Percentiles rank a stretch among this genome's conserved stretches.
Evolutionary conservation across 306 rosid genomes (phyloP).

Genomic region (Vicia faba): DNA sequence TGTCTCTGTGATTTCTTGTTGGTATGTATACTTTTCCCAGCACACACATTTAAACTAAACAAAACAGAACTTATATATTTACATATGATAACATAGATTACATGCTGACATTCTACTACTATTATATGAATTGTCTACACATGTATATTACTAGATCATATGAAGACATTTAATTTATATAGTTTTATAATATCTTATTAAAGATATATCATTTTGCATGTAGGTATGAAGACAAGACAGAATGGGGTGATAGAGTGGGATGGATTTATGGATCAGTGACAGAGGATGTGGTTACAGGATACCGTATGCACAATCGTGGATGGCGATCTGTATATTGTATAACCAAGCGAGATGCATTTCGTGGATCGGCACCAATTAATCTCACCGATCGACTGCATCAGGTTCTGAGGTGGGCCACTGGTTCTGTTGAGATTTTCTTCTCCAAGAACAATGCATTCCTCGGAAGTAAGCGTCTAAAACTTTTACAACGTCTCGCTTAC

Average conservation of each 20-base stretch:
- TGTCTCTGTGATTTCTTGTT: conserved; percentile 82
- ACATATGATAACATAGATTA: too few relatives aligned
- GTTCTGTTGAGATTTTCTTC: conserved; percentile 62
- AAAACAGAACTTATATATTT: too few relatives aligned
- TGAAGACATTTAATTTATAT: not conserved
- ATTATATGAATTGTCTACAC: too few relatives aligned
- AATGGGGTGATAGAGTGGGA: conserved; percentile 65
- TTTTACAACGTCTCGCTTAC: conserved; percentile 53
- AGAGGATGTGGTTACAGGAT: conserved; percentile 60
- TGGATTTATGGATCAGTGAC: conserved; percentile 68
- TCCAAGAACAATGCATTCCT: conserved; percentile 54
- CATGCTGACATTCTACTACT: too few relatives aligned
- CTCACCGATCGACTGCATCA: conserved; percentile 58
- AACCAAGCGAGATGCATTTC: conserved; percentile 58
- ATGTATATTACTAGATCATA: not conserved
- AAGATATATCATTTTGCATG: not conserved
- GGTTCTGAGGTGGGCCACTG: conserved; percentile 63
- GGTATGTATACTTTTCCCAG: conserved; percentile 41
- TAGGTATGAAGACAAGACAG: conserved; percentile 67
- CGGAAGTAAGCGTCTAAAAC: conserved; percentile 38
- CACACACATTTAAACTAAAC: not conserved
- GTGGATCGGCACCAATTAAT: conserved; percentile 57
- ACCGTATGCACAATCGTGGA: conserved; percentile 65
- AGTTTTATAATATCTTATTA: not conserved
- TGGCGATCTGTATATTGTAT: conserved; percentile 61